Percentiles rank a stretch among this genome's conserved stretches.
Evolutionary conservation across 2,329 filamentous ascomycete species (phyloP).

Genomic region (Aspergillus versicolor): DNA sequence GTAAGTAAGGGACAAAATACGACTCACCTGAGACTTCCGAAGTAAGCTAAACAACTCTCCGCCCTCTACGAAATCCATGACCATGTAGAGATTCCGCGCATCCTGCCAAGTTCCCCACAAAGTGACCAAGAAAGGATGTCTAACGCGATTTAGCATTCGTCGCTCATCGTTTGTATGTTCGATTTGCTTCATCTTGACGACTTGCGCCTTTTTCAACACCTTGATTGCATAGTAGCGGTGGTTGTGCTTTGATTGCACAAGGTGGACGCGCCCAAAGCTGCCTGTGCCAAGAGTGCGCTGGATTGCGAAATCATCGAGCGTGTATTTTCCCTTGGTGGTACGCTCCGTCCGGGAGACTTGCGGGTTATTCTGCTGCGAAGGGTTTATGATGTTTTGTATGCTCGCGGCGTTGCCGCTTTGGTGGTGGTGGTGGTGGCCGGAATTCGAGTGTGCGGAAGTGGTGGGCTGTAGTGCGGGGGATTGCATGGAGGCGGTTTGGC

Average conservation of each 20-base stretch:
- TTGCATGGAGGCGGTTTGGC: slow-evolving; percentile 37
- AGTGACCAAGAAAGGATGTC: slow-evolving; percentile 96
- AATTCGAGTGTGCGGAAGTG: slow-evolving; percentile 29
- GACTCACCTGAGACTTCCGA: slow-evolving; percentile 80
- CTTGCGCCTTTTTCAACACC: slow-evolving; percentile 96
- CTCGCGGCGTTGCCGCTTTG: slow-evolving; percentile 65
- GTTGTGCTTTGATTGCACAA: slow-evolving; percentile 98
- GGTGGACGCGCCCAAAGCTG: slow-evolving; percentile 92
- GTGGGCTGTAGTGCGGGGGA: slow-evolving; percentile 35
- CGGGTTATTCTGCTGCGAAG: slow-evolving; percentile 46
- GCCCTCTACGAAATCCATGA: slow-evolving; percentile 99
- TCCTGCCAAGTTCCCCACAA: slow-evolving; percentile 99
- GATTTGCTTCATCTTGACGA: slow-evolving; percentile 99
- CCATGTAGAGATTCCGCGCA: slow-evolving; percentile 95
- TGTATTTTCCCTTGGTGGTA: slow-evolving; percentile 96
- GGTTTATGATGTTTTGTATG: slow-evolving; percentile 81
- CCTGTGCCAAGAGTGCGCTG: slow-evolving; percentile 91
- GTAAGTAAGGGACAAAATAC: slow-evolving; percentile 9
- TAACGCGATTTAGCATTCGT: slow-evolving; percentile 92
- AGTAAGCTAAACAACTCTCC: slow-evolving; percentile 95
- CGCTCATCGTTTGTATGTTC: slow-evolving; percentile 99
- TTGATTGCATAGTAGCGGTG: slow-evolving; percentile 98
- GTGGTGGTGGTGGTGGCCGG: slow-evolving; percentile 35
- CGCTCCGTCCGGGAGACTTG: slow-evolving; percentile 39
- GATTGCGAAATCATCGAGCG: slow-evolving; percentile 83